A percentile compares a stretch with the other conserved stretches of the same genome.
phyloP scores from a whole-genome alignment of 768 basidiomycete species.

The Neoboletus brunneissimus region DNA sequence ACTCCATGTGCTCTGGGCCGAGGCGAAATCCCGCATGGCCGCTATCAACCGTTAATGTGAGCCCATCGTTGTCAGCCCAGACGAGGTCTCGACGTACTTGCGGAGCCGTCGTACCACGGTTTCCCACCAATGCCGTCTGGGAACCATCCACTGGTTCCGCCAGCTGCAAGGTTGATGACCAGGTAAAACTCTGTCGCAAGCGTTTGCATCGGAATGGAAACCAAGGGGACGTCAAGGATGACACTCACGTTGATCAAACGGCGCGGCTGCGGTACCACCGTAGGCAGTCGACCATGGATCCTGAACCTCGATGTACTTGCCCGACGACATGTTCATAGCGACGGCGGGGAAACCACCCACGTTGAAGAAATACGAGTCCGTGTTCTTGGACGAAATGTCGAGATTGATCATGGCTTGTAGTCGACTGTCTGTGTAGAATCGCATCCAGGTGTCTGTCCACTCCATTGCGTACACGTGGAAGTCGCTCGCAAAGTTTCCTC shows the following conservation, averaged over 20 bases:
- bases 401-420: conserved; percentile 52
- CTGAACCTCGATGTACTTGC: conserved; percentile 37
- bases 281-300: conserved; percentile 50
- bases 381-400: conserved; percentile 40
- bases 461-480: conserved; percentile 59
- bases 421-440: conserved; percentile 51
- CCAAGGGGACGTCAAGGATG: background rate
- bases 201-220: conserved; percentile 7
- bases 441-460: conserved; percentile 57
- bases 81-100: conserved; percentile 36
- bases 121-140: conserved; percentile 50
- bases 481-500: conserved; percentile 42
- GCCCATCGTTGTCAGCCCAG: conserved; percentile 15
- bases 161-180: conserved; percentile 76
- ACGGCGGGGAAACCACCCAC: conserved; percentile 51
- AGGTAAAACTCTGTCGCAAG: conserved; percentile 69
- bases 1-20: conserved; percentile 62
- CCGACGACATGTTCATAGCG: conserved; percentile 41
- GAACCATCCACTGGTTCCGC: conserved; percentile 66
- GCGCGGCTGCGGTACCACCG: conserved; percentile 46
- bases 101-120: conserved; percentile 60
- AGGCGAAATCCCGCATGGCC: conserved; percentile 73
- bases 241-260: conserved; percentile 34
- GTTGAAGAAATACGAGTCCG: conserved; percentile 50
- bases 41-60: conserved; percentile 20